phyloP scores from a whole-genome alignment of 768 basidiomycete genomes.

The Cyclocybe aegerita region DNA sequence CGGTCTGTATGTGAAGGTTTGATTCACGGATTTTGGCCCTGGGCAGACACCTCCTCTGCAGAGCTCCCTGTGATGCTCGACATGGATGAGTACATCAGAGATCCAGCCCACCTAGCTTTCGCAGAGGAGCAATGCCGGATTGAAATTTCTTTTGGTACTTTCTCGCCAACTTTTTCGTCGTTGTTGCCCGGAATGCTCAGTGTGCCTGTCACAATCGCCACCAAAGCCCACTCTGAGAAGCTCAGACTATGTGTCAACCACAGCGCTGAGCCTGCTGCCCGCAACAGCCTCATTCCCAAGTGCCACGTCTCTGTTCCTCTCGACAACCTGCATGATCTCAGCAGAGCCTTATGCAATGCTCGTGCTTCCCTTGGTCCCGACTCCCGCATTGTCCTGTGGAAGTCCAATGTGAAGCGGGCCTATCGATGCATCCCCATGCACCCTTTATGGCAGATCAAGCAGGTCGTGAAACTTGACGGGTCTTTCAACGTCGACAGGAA shows the following conservation, averaged over 20 bases:
- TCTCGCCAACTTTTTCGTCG: not conserved
- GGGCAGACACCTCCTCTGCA: not conserved
- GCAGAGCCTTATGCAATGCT: not conserved
- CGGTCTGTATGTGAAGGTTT: not conserved
- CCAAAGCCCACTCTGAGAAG: slow-evolving; percentile 25
- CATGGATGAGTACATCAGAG: not conserved
- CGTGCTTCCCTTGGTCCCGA: not conserved
- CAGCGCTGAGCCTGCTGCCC: slow-evolving; percentile 19
- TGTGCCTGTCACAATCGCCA: slow-evolving; percentile 25
- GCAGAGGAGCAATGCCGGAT: not conserved
- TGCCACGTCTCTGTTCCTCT: slow-evolving; percentile 5
- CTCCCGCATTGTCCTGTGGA: slow-evolving; percentile 20
- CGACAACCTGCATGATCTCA: slow-evolving; percentile 12
- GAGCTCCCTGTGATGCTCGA: not conserved
- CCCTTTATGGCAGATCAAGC: slow-evolving; percentile 37
- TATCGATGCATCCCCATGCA: slow-evolving; percentile 30
- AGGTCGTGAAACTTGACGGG: slow-evolving; percentile 23
- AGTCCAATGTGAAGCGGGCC: slow-evolving; percentile 33
- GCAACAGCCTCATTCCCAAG: slow-evolving; percentile 21
- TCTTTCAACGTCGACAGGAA: slow-evolving; percentile 14
- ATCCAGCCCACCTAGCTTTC: not conserved
- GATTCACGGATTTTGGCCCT: not conserved
- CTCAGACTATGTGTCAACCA: slow-evolving; percentile 33
- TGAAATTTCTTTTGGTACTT: not conserved
- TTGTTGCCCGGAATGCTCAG: slow-evolving; percentile 4